Base-by-base conservation (phyloP, 495 filamentous ascomycete genomes). In the Penicillium bialowiezense region DNA sequence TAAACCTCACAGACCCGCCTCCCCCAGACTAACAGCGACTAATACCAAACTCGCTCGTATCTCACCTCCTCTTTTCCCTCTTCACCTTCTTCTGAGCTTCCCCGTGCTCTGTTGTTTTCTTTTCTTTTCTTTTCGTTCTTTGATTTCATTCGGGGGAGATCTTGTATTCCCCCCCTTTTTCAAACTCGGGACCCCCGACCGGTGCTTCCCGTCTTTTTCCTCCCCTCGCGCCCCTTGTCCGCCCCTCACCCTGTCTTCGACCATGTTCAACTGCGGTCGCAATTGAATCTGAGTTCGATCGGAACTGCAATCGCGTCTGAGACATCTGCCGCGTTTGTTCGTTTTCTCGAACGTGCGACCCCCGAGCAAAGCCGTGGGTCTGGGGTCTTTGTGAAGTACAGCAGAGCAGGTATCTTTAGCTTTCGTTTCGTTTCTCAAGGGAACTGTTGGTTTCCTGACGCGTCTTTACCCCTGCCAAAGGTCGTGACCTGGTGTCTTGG, bases 201-300 rank as follows among this genome's bases (percentile, higher is more conserved):
- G 54, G 50, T 55, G 53, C 33, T 54, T 51, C 60, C 59, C 84
- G 85, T 72, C 76, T 81, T 41, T 78, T 81, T 32, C 68, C 77
- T 55, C 64, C 73, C 52, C 67, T 70, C 43, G 56, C 72, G 50
- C 65, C 86, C 44, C 84, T 79, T 47, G 85, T 81, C 65, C 70
- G 87, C 46, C 69, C 47, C 42, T 48, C 51, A 79, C 75, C 63
- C 82, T 88, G 63, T 81, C 86, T 67, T 80, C 84, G 65, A 85
- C 85, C 57, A 79, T 84, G 47, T 76, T 86, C 48, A 70, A 68
- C 28, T 76, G 78, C 23, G 72, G 75, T 39, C 72, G 70, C 31
- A 59, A 79, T 41, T 54, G 86, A 55, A 80, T 84, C 62, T 69
- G 61, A 54, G 76, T 82, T 59, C 78, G 45, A 81, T 85, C 5